Evolutionary conservation across 1,284 basidiomycete species (phyloP).

Genomic region (Irpex sp.): DNA sequence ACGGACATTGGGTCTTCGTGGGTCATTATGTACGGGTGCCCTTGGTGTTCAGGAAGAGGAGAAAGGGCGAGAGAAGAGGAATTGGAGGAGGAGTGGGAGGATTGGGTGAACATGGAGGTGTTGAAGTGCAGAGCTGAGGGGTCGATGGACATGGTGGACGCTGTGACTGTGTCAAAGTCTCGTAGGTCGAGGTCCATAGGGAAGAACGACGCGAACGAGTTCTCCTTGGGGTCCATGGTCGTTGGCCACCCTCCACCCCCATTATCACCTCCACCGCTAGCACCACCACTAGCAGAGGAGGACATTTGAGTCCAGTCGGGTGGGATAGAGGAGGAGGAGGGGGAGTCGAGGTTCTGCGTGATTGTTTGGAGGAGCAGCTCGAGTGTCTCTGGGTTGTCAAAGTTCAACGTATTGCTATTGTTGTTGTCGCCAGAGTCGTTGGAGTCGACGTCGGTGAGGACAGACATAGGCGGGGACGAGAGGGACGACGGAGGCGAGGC

Average conservation of each 20-base stretch:
- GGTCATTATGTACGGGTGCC: slow-evolving; percentile 1
- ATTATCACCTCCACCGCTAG: too few relatives aligned
- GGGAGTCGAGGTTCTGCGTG: slow-evolving; percentile 17
- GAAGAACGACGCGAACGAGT: slow-evolving; percentile 9
- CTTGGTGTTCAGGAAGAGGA: background rate
- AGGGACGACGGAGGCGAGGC: too few relatives aligned
- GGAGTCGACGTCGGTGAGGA: background rate
- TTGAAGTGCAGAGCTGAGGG: slow-evolving; percentile 60
- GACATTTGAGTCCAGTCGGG: slow-evolving; percentile 52
- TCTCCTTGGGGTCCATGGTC: too few relatives aligned
- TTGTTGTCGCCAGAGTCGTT: slow-evolving; percentile 4
- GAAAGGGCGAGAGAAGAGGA: background rate
- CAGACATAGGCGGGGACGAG: too few relatives aligned
- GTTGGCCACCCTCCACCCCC: too few relatives aligned
- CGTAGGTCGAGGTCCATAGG: slow-evolving; percentile 45
- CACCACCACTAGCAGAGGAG: slow-evolving; percentile 17
- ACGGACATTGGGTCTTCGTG: slow-evolving; percentile 2
- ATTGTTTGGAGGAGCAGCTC: slow-evolving; percentile 30
- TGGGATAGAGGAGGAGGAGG: slow-evolving; percentile 13
- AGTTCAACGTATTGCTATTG: slow-evolving; percentile 12
- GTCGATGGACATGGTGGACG: slow-evolving; percentile 49
- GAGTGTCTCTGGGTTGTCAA: slow-evolving; percentile 22
- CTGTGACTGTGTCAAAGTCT: slow-evolving; percentile 29
- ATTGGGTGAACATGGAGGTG: slow-evolving; percentile 24
- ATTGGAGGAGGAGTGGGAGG: slow-evolving; percentile 14